Conservation (phyloP, 1,284 basidiomycete genomes). For the Erythrobasidium hasegawianum region DNA sequence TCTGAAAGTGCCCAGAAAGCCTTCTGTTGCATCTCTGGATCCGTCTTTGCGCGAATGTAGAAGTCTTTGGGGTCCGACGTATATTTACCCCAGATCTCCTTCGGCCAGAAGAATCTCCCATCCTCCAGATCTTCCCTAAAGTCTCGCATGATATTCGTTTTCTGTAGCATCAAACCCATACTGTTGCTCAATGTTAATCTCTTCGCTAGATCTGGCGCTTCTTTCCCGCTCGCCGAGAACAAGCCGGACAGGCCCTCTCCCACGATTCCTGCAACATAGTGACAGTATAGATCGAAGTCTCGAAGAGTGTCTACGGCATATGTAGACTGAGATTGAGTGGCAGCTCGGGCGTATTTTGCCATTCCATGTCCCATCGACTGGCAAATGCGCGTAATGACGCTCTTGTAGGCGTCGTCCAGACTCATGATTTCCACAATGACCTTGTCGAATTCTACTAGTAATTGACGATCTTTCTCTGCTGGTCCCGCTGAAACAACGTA, state of each 20-base stretch:
- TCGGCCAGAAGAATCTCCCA: slow-evolving; percentile 88
- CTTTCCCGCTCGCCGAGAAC: slow-evolving; percentile 82
- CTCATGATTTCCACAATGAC: slow-evolving; percentile 77
- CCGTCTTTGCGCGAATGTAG: slow-evolving; percentile 48
- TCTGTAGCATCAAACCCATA: slow-evolving; percentile 95
- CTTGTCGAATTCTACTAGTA: slow-evolving; percentile 79
- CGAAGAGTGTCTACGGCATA: slow-evolving; percentile 61
- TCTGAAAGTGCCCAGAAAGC: slow-evolving; percentile 76
- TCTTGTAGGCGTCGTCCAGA: slow-evolving; percentile 67
- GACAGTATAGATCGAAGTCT: slow-evolving; percentile 96
- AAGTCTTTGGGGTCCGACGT: slow-evolving; percentile 62
- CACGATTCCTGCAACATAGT: slow-evolving; percentile 96
- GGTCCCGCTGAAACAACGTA: slow-evolving; percentile 57
- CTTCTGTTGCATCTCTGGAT: slow-evolving; percentile 56
- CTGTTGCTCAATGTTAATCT: slow-evolving; percentile 88
- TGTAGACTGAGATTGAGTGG: slow-evolving; percentile 56
- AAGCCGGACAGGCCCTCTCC: slow-evolving; percentile 92
- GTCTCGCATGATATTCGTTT: slow-evolving; percentile 97
- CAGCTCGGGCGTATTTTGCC: slow-evolving; percentile 83
- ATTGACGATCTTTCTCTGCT: slow-evolving; percentile 81
- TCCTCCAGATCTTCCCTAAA: slow-evolving; percentile 88
- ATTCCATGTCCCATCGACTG: slow-evolving; percentile 88
- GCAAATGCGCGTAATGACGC: slow-evolving; percentile 76
- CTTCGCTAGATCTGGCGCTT: slow-evolving; percentile 67
- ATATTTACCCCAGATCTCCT: slow-evolving; percentile 75